Evolutionary conservation across 139 green algal genomes (phyloP).

Genomic region (Eudorina sp.): DNA sequence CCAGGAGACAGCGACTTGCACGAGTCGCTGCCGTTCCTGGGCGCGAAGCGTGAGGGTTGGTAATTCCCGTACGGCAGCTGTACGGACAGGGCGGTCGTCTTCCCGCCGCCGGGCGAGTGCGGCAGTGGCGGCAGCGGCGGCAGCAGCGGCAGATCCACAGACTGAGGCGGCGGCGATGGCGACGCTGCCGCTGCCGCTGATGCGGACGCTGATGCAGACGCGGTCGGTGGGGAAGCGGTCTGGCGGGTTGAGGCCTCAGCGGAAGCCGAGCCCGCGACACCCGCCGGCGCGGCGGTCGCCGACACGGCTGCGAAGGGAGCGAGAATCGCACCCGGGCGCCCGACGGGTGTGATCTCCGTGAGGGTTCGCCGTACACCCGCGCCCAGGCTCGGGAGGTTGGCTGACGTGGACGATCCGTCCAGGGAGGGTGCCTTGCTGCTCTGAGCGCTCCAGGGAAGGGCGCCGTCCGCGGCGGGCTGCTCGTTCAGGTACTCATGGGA

Average conservation of each 20-base stretch:
- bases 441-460: conserved; percentile 29
- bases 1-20: background rate
- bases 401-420: background rate
- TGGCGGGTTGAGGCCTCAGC: background rate
- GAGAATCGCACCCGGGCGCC: no score
- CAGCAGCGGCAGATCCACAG: background rate
- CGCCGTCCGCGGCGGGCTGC: background rate
- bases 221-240: background rate
- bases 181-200: background rate
- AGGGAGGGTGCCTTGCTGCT: conserved; percentile 2
- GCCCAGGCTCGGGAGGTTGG: background rate
- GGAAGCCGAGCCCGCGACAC: no score
- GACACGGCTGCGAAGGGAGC: no score
- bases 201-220: background rate
- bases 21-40: background rate
- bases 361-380: no score
- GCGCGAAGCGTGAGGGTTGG: conserved; percentile 34
- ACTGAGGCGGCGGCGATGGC: background rate
- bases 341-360: no score
- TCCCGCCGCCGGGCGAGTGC: background rate
- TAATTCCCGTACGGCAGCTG: background rate
- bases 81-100: background rate
- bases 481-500: background rate
- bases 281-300: no score
- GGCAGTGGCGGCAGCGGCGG: background rate